These are phyloP conservation scores for Jacaranda mimosifolia DNA, from an alignment of 257 asterid species.

Conservation along the genomic window DNA sequence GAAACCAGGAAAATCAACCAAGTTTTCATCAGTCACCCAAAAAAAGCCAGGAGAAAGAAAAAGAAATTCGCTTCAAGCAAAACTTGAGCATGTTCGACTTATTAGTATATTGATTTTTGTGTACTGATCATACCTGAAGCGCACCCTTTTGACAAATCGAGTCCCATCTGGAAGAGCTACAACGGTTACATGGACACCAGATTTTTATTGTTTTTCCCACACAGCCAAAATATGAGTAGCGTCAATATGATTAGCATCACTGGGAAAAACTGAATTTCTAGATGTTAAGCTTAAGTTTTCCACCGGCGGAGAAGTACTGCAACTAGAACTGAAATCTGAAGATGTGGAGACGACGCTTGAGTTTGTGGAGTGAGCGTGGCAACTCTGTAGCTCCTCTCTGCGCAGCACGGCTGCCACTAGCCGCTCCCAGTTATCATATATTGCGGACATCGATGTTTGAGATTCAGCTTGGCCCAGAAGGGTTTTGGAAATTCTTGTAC, in stretches of 20 bases:
- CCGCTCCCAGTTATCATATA: conserved; percentile 22
- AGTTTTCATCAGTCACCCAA: no score
- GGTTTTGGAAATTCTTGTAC: not conserved
- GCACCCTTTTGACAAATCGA: not conserved
- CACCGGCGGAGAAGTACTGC: not conserved
- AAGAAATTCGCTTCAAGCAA: not conserved
- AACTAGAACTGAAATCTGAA: no score
- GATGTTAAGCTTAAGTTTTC: not conserved
- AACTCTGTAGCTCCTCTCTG: not conserved
- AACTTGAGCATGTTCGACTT: no score
- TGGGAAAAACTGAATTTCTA: not conserved
- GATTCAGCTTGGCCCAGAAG: not conserved
- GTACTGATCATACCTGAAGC: not conserved
- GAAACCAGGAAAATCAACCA: not conserved
- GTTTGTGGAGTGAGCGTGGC: not conserved
- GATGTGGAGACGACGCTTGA: not conserved
- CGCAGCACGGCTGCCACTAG: conserved; percentile 14
- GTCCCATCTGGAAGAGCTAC: not conserved
- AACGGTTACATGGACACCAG: not conserved
- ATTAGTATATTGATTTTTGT: no score
- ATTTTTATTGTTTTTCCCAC: not conserved
- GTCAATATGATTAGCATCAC: not conserved
- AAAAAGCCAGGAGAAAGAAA: no score
- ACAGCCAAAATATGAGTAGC: not conserved
- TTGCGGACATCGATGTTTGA: not conserved